Evolutionary conservation across 164 flowering plant genomes (phyloP).

Genomic region (Protea cynaroides): DNA sequence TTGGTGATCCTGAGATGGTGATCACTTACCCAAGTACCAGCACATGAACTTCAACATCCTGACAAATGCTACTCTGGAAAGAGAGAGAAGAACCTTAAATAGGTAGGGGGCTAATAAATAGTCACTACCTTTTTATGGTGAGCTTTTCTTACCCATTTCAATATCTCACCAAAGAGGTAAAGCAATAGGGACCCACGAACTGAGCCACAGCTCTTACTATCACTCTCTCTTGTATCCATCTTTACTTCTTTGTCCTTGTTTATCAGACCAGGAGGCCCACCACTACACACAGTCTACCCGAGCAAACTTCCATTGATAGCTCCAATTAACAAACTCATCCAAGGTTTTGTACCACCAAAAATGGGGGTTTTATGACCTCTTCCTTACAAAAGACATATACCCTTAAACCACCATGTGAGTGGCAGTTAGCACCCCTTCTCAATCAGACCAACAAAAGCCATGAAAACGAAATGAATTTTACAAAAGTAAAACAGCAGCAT

Average conservation of each 20-base stretch:
- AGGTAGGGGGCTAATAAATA: too few relatives aligned
- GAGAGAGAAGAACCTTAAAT: too few relatives aligned
- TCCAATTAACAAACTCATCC: neutral
- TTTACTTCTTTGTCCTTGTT: neutral
- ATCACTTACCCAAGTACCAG: too few relatives aligned
- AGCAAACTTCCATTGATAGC: neutral
- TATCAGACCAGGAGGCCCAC: neutral
- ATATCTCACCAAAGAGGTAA: too few relatives aligned
- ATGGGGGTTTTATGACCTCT: neutral
- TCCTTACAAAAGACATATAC: too few relatives aligned
- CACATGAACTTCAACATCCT: too few relatives aligned
- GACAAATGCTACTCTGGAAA: too few relatives aligned
- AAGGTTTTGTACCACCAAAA: neutral
- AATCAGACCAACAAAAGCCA: neutral
- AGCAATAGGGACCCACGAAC: neutral
- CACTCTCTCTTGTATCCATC: neutral
- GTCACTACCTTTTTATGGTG: too few relatives aligned
- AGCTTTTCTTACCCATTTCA: too few relatives aligned
- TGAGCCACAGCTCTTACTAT: neutral
- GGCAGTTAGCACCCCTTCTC: slow-evolving; percentile 11
- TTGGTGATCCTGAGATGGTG: too few relatives aligned
- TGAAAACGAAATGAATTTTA: slow-evolving; percentile 2
- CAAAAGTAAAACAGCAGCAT: slow-evolving; percentile 11
- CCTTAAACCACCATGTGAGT: slow-evolving; percentile 12
- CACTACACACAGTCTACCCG: neutral